Base-by-base conservation (phyloP, 2,329 filamentous ascomycete species). In the Neonectria coccinea region DNA sequence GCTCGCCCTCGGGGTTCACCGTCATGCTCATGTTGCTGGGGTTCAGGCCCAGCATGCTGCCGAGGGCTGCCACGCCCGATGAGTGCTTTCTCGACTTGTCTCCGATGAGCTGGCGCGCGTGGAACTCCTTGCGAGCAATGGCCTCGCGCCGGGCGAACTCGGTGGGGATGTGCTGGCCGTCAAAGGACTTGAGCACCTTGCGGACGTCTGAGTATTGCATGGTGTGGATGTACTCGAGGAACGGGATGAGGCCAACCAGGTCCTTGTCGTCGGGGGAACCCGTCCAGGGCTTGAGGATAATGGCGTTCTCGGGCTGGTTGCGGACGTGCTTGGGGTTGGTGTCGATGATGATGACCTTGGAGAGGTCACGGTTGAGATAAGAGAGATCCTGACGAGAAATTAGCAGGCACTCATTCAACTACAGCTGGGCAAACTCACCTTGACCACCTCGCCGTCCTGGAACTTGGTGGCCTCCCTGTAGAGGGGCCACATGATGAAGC, bases 391-490 rank as follows among this genome's bases (percentile, higher is more conserved):
- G 29, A 14, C 20, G 8, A 6, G 16, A 22, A 52, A 52, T 76
- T 61, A 75, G 70, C 22, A 12, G 10, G 57, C 27, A 53, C 61
- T 57, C 20, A 11, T 22, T n/a, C 4, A 20, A 5, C 41, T 39
- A 27, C 12, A 41, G 7, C 5, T 51, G n/a, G 18, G 5, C 10
- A 57, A n/a, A 68, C 82, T 69, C 82, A 94, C 93, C 90, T 99
- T 99, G 81, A 99, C 88, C 75, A 98, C 94, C 81, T 97, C 92
- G 69, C 96, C 96, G 69, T 97, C 92, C 81, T 97, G 92, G 79
- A 97, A 99, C 75, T 94, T 92, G 65, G 96, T 98, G n/a, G 95
- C 96, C 80, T 99, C 96, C 59, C 96, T 89, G 84, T 93, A 98
- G 52, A 99, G 84, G 2, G 94, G 94, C 92, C 94, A 98, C 82